Conservation (phyloP, 1,284 basidiomycete genomes). For the Tylopilus sp. region DNA sequence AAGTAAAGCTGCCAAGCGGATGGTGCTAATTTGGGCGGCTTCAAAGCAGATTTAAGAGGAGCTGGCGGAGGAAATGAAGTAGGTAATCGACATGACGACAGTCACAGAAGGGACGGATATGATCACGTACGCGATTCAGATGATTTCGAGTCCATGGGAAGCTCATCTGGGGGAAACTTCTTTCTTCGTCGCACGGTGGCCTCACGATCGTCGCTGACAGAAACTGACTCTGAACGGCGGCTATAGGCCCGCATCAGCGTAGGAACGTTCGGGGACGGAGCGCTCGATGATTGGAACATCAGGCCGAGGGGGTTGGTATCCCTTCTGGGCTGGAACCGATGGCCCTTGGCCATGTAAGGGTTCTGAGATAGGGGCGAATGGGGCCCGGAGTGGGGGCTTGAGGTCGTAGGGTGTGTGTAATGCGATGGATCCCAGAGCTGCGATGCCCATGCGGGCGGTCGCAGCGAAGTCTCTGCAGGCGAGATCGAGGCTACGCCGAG, state of each 20-base stretch:
- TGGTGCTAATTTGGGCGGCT: slow-evolving; percentile 88
- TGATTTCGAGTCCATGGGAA: slow-evolving; percentile 32
- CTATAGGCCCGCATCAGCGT: slow-evolving; percentile 53
- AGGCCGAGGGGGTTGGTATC: slow-evolving; percentile 50
- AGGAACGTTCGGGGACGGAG: slow-evolving; percentile 46
- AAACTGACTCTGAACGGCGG: slow-evolving; percentile 60
- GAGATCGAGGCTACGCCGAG: slow-evolving; percentile 50
- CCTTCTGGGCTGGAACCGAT: slow-evolving; percentile 35
- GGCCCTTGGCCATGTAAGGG: slow-evolving; percentile 30
- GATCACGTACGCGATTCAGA: slow-evolving; percentile 31
- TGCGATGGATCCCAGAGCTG: slow-evolving; percentile 52
- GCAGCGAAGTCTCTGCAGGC: slow-evolving; percentile 50
- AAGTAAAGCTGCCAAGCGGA: slow-evolving; percentile 98
- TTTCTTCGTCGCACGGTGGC: slow-evolving; percentile 66
- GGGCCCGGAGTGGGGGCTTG: slow-evolving; percentile 34
- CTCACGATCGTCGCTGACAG: slow-evolving; percentile 58
- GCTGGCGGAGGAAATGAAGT: slow-evolving; percentile 32
- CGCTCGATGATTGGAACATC: slow-evolving; percentile 74
- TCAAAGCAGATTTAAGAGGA: slow-evolving; percentile 65
- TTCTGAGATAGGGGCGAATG: slow-evolving; percentile 41
- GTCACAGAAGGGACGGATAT: slow-evolving; percentile 31
- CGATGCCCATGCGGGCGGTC: slow-evolving; percentile 54
- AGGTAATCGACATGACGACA: slow-evolving; percentile 24
- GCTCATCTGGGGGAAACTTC: slow-evolving; percentile 46
- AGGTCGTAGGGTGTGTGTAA: slow-evolving; percentile 29